Conservation (phyloP, 148 eudicot species). For the Arbutus unedo region DNA sequence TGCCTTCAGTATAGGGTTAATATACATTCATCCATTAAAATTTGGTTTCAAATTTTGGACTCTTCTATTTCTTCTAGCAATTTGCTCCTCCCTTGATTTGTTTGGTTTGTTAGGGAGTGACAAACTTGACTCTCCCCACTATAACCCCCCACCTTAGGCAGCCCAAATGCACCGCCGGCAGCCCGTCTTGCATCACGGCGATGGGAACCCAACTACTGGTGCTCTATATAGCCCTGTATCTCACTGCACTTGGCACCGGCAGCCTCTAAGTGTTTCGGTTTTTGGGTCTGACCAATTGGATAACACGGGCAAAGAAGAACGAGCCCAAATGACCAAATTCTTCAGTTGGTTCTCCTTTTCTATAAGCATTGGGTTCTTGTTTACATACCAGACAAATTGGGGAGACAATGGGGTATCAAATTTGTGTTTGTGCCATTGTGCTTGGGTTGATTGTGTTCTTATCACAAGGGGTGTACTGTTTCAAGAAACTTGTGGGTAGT, state of each 20-base stretch:
- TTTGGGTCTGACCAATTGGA: conserved; percentile 71
- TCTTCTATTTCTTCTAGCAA: neutral
- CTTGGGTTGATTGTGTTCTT: neutral
- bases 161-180: neutral
- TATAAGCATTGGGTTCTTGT: conserved; percentile 50
- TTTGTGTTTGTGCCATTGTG: conserved; percentile 20
- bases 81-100: neutral
- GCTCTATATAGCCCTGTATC: conserved; percentile 49
- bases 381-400: conserved; percentile 48
- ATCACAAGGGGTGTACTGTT: neutral
- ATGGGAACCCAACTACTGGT: conserved; percentile 9
- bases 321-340: conserved; percentile 42
- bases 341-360: conserved; percentile 64
- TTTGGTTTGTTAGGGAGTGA: neutral
- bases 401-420: conserved; percentile 52
- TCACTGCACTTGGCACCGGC: conserved; percentile 62
- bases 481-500: conserved; percentile 3
- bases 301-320: conserved; percentile 39
- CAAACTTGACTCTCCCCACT: neutral
- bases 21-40: too few relatives aligned
- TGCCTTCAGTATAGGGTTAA: neutral
- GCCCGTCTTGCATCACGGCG: neutral
- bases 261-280: conserved; percentile 63
- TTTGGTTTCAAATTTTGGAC: neutral
- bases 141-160: neutral